Percentiles rank a stretch among this genome's conserved stretches.
phyloP scores from a whole-genome alignment of 192 early-diverging fungal genomes.

The Phycomyces nitens region DNA sequence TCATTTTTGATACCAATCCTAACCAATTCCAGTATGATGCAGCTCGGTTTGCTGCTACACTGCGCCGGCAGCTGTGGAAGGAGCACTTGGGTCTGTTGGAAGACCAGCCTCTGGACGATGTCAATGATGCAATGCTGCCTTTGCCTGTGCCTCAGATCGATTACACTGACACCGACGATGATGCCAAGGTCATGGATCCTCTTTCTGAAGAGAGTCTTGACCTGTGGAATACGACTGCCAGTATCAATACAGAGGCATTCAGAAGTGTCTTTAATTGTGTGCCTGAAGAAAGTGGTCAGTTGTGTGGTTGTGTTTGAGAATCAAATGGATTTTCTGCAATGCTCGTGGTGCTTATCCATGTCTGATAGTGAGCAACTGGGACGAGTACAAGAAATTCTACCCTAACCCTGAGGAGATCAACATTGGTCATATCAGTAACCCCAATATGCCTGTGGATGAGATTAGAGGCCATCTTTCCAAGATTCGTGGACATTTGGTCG shows the following conservation, averaged over 20 bases:
- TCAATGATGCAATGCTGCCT: slow-evolving; percentile 30
- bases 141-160: slow-evolving; percentile 32
- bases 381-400: slow-evolving; percentile 47
- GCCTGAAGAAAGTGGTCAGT: slow-evolving; percentile 70
- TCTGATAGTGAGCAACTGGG: slow-evolving; percentile 40
- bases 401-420: slow-evolving; percentile 41
- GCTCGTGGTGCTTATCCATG: not conserved
- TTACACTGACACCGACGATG: slow-evolving; percentile 24
- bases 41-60: slow-evolving; percentile 64
- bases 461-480: slow-evolving; percentile 37
- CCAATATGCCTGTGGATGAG: slow-evolving; percentile 40
- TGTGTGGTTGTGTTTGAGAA: not conserved
- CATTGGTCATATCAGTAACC: slow-evolving; percentile 46
- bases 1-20: no score
- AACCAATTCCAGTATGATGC: slow-evolving; percentile 65
- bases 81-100: slow-evolving; percentile 78
- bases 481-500: slow-evolving; percentile 54
- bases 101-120: slow-evolving; percentile 31
- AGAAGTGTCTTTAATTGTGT: slow-evolving; percentile 81
- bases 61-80: slow-evolving; percentile 74
- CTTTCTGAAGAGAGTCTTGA: slow-evolving; percentile 57
- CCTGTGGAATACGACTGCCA: slow-evolving; percentile 63
- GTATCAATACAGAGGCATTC: slow-evolving; percentile 64
- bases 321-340: no score
- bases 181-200: slow-evolving; percentile 62